Conservation (phyloP, 192 early-diverging fungal genomes). For the Irineochytrium annulatum region DNA sequence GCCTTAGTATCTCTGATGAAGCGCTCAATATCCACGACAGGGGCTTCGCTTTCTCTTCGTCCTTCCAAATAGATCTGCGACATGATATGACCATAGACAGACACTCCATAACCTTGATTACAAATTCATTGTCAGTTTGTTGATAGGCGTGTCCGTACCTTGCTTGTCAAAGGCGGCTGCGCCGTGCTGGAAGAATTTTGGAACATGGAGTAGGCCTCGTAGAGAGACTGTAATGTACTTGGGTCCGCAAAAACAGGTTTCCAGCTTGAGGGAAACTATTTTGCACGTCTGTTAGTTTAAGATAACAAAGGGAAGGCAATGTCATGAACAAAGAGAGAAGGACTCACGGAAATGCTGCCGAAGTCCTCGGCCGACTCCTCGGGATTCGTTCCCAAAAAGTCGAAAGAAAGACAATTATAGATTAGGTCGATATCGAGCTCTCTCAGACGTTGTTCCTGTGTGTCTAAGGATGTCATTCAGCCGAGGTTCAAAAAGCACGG, state of each 20-base stretch:
- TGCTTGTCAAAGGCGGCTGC: too few relatives aligned
- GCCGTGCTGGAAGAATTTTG: background rate
- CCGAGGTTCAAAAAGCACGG: background rate
- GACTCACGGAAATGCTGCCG: slow-evolving; percentile 57
- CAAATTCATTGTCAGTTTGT: background rate
- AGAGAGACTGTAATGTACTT: slow-evolving; percentile 67
- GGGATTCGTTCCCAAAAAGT: slow-evolving; percentile 57
- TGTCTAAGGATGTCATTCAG: slow-evolving; percentile 1
- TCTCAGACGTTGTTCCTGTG: slow-evolving; percentile 23
- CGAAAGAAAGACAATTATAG: slow-evolving; percentile 69
- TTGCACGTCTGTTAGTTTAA: too few relatives aligned
- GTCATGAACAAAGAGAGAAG: background rate
- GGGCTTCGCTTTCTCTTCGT: slow-evolving; percentile 66
- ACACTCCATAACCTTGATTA: slow-evolving; percentile 68
- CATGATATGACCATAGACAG: slow-evolving; percentile 74
- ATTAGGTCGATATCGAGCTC: slow-evolving; percentile 58
- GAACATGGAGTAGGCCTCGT: slow-evolving; percentile 61
- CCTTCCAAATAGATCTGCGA: slow-evolving; percentile 80
- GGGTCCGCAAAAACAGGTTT: slow-evolving; percentile 66
- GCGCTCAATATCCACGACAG: slow-evolving; percentile 68
- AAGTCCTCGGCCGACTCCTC: slow-evolving; percentile 79
- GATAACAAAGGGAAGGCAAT: slow-evolving; percentile 17
- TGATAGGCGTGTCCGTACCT: too few relatives aligned
- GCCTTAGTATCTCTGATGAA: slow-evolving; percentile 60
- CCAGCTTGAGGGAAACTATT: slow-evolving; percentile 77